Evolutionary conservation across 2,329 filamentous ascomycete species (phyloP), one percentile per base, ranked within the genome.

Genomic region (Colletotrichum liaoningense): DNA sequence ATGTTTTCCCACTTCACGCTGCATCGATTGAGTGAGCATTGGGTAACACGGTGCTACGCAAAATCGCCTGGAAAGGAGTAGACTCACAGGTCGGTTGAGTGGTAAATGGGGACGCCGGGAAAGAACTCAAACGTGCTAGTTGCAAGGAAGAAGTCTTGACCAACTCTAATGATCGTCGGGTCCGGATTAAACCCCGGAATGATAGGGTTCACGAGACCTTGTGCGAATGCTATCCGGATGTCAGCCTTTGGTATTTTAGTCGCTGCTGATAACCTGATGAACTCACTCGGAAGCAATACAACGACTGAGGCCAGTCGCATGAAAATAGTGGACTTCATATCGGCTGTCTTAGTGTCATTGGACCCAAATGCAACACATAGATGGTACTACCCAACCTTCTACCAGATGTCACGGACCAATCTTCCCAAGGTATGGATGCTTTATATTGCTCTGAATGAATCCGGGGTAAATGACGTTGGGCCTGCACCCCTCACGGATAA

Each of bases 161-260:
- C 72, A 4, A 75, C 72, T 33, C 74, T 67, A 26, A 74, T 69
- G 35, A 75, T 74, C 1, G 59, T 66, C 5, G 74, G 74, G 38
- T 75, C 74, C 5, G 74, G 74, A 38, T 75, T 75, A 62, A 75
- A 75, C 2, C 74, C 74, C 1, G 74, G 74, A 12, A 75, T 72
- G 19, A 75, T 75, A 4, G 74, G 74, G 16, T 75, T 75, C 12
- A 72, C 30, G 11, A 75, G 56, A 14, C 60, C 60, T 26, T 11
- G 54, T 11, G 28, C 66, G 7, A 64, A 49, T 11, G 49, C 69
- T 72, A 14, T 38, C 6, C 7, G 14, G 4, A 14, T 24, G n/a
- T 65, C 22, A 56, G 49, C 57, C 7, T 35, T 8, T 4, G 33
- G 33, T 9, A 22, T 28, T 6, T 6, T 1, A 1, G 9, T 5